Conservation (phyloP, 1,284 basidiomycete species). For the Ustilago loliicola region DNA sequence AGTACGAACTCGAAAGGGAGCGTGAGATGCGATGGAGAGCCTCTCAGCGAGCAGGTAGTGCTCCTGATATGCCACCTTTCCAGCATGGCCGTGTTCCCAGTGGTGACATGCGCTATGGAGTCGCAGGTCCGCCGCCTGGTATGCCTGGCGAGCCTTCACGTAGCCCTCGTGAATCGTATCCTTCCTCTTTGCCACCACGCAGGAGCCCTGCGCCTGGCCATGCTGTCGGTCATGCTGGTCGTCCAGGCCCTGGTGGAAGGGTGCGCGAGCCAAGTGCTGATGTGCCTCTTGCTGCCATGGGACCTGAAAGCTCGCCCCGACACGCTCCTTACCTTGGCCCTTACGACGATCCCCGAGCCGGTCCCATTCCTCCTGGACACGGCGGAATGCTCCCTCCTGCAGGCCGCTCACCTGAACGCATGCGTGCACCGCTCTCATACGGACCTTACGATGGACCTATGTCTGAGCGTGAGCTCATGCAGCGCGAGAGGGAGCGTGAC, state of each 20-base stretch:
- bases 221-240: slow-evolving; percentile 18
- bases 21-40: slow-evolving; percentile 54
- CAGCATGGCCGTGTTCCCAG: slow-evolving; percentile 31
- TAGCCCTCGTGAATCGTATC: slow-evolving; percentile 38
- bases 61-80: slow-evolving; percentile 31
- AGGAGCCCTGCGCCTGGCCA: slow-evolving; percentile 36
- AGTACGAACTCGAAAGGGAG: slow-evolving; percentile 48
- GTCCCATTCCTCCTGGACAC: slow-evolving; percentile 30
- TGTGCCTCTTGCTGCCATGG: slow-evolving; percentile 33
- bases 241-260: slow-evolving; percentile 19
- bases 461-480: slow-evolving; percentile 42
- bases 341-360: slow-evolving; percentile 45
- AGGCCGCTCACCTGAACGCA: slow-evolving; percentile 48
- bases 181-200: slow-evolving; percentile 32
- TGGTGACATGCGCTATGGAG: slow-evolving; percentile 38
- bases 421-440: slow-evolving; percentile 42
- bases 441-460: slow-evolving; percentile 36
- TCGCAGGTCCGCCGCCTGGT: slow-evolving; percentile 25
- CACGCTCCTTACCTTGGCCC: slow-evolving; percentile 36
- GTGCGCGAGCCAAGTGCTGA: slow-evolving; percentile 47
- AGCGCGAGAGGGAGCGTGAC: slow-evolving; percentile 39
- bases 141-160: slow-evolving; percentile 31
- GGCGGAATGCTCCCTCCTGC: slow-evolving; percentile 44
- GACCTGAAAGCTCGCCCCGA: slow-evolving; percentile 37
- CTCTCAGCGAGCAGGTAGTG: slow-evolving; percentile 29